Conservation (phyloP, 2,329 filamentous ascomycete species). For the Aspergillus hiratsukae region DNA sequence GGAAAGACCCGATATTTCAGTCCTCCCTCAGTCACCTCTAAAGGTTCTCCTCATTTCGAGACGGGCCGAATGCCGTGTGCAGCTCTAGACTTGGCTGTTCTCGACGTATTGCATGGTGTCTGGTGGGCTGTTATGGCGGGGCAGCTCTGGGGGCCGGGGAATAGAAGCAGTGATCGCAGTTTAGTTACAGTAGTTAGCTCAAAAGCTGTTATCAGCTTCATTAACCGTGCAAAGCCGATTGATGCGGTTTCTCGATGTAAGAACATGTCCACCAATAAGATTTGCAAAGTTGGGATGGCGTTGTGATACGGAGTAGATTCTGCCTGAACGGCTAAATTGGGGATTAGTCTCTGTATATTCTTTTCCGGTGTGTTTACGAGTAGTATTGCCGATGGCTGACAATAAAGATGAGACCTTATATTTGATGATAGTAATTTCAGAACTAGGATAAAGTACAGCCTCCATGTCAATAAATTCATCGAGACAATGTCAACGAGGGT, state of each 20-base stretch:
- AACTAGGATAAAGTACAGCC: background rate
- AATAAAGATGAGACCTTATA: background rate
- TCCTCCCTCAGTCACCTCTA: background rate
- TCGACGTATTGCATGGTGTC: background rate
- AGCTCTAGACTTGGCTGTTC: background rate
- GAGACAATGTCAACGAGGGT: background rate
- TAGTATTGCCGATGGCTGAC: background rate
- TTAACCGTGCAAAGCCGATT: background rate
- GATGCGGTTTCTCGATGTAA: background rate
- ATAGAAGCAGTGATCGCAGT: background rate
- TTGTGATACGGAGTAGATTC: too few relatives aligned
- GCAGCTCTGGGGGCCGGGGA: background rate
- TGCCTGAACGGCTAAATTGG: constrained; percentile 7
- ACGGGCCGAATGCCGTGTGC: background rate
- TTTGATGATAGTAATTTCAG: background rate
- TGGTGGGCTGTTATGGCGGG: background rate
- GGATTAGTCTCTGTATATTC: background rate
- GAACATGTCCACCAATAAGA: background rate
- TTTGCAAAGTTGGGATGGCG: background rate
- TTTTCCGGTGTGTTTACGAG: too few relatives aligned
- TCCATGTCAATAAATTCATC: background rate
- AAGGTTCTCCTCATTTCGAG: background rate
- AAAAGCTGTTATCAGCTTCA: background rate
- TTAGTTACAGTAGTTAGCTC: background rate
- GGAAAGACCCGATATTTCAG: background rate